These are phyloP conservation scores for Phytopythium delawarense DNA, from an alignment of 352 stramenopile genomes.

Conservation along the genomic window DNA sequence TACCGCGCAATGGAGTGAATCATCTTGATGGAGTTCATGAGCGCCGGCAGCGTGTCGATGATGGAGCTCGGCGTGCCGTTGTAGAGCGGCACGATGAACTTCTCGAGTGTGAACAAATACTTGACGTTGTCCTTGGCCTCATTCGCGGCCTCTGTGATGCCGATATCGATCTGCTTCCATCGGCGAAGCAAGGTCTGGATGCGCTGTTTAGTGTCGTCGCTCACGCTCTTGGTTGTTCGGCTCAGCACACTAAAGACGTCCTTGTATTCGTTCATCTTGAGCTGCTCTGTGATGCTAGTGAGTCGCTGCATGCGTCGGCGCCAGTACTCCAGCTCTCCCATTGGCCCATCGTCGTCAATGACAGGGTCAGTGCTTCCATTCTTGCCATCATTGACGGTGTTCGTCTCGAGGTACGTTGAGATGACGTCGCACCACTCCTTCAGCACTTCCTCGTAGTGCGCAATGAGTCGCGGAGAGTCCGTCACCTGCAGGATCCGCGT, in stretches of 20 bases:
- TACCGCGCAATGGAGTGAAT: conserved; percentile 98
- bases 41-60: conserved; percentile 96
- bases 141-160: conserved; percentile 97
- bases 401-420: conserved; percentile 91
- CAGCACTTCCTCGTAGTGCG: conserved; percentile 94
- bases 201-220: conserved; percentile 89
- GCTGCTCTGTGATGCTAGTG: conserved; percentile 98
- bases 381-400: conserved; percentile 59
- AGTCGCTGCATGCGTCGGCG: conserved; percentile 94
- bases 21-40: conserved; percentile 99
- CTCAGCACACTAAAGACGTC: conserved; percentile 92
- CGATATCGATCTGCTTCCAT: conserved; percentile 99
- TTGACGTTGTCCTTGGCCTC: conserved; percentile 99
- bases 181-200: conserved; percentile 91
- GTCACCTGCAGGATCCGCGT: conserved; percentile 60
- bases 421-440: conserved; percentile 98
- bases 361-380: conserved; percentile 44
- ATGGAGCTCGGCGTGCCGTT: conserved; percentile 95
- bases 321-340: conserved; percentile 98
- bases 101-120: conserved; percentile 98
- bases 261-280: conserved; percentile 97
- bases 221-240: conserved; percentile 79
- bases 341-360: conserved; percentile 90
- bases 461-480: conserved; percentile 89
- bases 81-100: conserved; percentile 91